These are phyloP conservation scores for Saccharomycodes ludwigii DNA, from an alignment of 805 yeast genomes.

Conservation along the genomic window DNA sequence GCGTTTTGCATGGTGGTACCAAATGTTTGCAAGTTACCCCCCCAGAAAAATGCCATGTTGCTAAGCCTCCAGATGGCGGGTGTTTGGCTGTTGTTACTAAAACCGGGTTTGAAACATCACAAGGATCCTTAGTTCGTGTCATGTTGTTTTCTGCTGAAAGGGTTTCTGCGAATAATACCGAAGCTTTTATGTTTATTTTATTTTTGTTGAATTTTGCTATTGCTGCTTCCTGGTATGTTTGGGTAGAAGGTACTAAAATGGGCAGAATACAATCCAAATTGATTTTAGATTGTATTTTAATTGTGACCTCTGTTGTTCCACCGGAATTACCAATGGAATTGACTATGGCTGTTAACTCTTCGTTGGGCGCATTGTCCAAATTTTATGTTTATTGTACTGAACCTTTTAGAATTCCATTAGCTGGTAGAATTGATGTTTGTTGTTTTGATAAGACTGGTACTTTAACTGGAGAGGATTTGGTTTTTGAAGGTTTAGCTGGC, in stretches of 20 bases:
- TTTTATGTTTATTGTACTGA: constrained; percentile 92
- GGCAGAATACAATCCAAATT: constrained; percentile 92
- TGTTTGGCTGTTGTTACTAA: constrained; percentile 82
- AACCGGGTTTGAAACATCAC: constrained; percentile 98
- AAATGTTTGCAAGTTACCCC: constrained; percentile 83
- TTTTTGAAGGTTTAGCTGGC: constrained; percentile 94
- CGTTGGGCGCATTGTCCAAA: constrained; percentile 78
- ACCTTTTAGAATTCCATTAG: constrained; percentile 95
- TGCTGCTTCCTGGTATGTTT: constrained; percentile 93
- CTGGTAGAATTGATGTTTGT: constrained; percentile 96
- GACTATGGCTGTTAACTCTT: constrained; percentile 93
- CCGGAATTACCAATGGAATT: constrained; percentile 99
- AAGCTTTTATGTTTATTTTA: constrained; percentile 83
- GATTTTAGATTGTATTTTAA: constrained; percentile 88
- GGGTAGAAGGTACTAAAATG: constrained; percentile 94
- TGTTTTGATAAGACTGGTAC: constrained; percentile 99
- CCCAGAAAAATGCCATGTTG: constrained; percentile 35
- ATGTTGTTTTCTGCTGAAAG: constrained; percentile 96
- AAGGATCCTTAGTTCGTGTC: constrained; percentile 92
- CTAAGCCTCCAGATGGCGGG: constrained; percentile 76
- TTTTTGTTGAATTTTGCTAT: constrained; percentile 85
- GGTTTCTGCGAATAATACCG: constrained; percentile 90
- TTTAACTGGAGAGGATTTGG: constrained; percentile 90
- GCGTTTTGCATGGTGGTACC: constrained; percentile 90
- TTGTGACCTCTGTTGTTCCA: constrained; percentile 95